Conservation (phyloP, 345 rosid species). For the Lepidium sativum region DNA sequence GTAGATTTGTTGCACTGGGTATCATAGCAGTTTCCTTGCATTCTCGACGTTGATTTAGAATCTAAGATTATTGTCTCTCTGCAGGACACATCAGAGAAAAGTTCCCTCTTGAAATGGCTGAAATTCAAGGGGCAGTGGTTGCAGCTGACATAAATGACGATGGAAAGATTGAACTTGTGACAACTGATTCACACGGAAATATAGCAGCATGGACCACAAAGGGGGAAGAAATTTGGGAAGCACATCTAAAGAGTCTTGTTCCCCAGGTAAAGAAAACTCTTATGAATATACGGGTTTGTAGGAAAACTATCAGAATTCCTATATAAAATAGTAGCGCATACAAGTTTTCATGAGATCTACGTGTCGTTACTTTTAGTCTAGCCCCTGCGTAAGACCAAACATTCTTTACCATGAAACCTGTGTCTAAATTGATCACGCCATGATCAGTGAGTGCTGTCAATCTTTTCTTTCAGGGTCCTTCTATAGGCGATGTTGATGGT, state of each 20-base stretch:
- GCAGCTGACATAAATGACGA: conserved; percentile 99
- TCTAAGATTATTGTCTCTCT: conserved; percentile 17
- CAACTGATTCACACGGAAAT: conserved; percentile 95
- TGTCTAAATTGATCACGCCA: conserved; percentile 6
- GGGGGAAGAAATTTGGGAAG: conserved; percentile 87
- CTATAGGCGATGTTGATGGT: conserved; percentile 93
- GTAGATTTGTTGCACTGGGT: not conserved
- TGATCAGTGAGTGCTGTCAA: conserved; percentile 9
- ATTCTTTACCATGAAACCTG: not conserved
- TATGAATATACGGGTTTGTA: not conserved
- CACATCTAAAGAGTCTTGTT: conserved; percentile 82
- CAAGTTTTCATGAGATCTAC: not conserved
- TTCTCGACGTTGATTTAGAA: conserved; percentile 17
- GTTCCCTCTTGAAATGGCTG: conserved; percentile 98
- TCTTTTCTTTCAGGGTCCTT: conserved; percentile 58
- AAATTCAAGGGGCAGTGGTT: conserved; percentile 92
- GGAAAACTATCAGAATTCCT: not conserved
- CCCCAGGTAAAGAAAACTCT: conserved; percentile 53
- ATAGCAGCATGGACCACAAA: conserved; percentile 97
- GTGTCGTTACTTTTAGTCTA: not conserved
- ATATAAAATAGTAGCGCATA: not conserved
- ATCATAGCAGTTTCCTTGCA: conserved; percentile 18
- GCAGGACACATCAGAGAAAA: conserved; percentile 75
- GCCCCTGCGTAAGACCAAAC: not conserved
- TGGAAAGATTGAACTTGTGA: conserved; percentile 94